phyloP scores from a whole-genome alignment of 768 basidiomycete genomes.

The Lactarius deliciosus region DNA sequence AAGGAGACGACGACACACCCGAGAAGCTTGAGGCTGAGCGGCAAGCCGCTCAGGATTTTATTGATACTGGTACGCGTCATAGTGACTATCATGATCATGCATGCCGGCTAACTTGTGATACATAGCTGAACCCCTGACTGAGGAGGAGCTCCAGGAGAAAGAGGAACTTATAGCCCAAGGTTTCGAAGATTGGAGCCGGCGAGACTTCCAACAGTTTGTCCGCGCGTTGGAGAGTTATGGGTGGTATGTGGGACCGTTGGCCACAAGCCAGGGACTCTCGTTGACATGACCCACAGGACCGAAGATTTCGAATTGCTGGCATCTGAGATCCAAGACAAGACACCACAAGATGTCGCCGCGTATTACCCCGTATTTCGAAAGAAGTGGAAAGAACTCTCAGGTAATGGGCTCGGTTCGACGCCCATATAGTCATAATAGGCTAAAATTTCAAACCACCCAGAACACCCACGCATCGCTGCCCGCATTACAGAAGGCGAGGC shows the following conservation, averaged over 20 bases:
- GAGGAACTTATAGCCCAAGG: slow-evolving; percentile 74
- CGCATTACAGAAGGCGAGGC: slow-evolving; percentile 88
- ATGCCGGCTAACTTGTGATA: slow-evolving; percentile 1
- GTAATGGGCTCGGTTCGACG: slow-evolving; percentile 37
- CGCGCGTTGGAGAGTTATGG: slow-evolving; percentile 77
- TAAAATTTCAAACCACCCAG: slow-evolving; percentile 37
- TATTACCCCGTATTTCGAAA: slow-evolving; percentile 87
- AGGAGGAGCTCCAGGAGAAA: slow-evolving; percentile 82
- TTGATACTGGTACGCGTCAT: slow-evolving; percentile 67
- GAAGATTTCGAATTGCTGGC: slow-evolving; percentile 69
- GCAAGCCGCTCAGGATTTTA: slow-evolving; percentile 74
- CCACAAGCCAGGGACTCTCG: not conserved
- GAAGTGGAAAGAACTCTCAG: slow-evolving; percentile 82
- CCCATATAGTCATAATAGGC: not conserved
- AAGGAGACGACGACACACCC: slow-evolving; percentile 70
- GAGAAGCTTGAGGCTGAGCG: slow-evolving; percentile 86
- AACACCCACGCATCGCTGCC: slow-evolving; percentile 77
- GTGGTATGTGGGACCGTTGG: slow-evolving; percentile 51
- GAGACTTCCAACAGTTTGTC: slow-evolving; percentile 92
- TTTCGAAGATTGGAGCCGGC: slow-evolving; percentile 88
- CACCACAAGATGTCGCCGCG: slow-evolving; percentile 66
- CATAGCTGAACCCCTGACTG: slow-evolving; percentile 84
- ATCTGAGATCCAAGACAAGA: slow-evolving; percentile 83
- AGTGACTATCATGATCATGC: too few species aligned
- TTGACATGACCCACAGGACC: slow-evolving; percentile 44